Conservation (phyloP, 1,284 basidiomycete genomes). For the Meira miltonrushii region DNA sequence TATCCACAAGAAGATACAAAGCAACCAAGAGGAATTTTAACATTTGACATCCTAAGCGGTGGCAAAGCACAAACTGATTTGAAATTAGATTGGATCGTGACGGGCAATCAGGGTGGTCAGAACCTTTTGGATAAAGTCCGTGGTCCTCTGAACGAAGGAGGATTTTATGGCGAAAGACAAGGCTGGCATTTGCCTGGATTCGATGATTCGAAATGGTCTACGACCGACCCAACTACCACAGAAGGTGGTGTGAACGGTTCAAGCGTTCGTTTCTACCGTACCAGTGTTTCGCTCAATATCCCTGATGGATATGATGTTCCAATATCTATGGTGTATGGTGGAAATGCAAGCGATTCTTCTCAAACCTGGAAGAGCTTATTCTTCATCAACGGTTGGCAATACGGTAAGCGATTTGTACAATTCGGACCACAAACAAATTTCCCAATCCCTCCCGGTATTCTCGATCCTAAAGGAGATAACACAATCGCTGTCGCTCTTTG, state of each 20-base stretch:
- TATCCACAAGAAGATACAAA: slow-evolving; percentile 51
- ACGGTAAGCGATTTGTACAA: slow-evolving; percentile 15
- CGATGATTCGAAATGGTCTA: slow-evolving; percentile 62
- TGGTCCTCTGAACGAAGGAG: slow-evolving; percentile 72
- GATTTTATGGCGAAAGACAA: slow-evolving; percentile 67
- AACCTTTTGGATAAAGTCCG: slow-evolving; percentile 68
- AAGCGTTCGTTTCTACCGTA: slow-evolving; percentile 73
- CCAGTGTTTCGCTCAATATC: slow-evolving; percentile 62
- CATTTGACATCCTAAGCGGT: slow-evolving; percentile 58
- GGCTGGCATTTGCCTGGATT: slow-evolving; percentile 77
- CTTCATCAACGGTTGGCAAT: slow-evolving; percentile 32
- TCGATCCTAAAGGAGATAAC: slow-evolving; percentile 15
- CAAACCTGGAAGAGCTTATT: slow-evolving; percentile 11
- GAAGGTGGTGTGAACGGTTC: slow-evolving; percentile 50
- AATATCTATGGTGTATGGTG: slow-evolving; percentile 11
- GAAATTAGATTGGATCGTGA: slow-evolving; percentile 68
- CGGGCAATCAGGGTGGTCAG: slow-evolving; percentile 74
- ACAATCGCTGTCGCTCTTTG: slow-evolving; percentile 15
- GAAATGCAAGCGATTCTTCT: slow-evolving; percentile 16
- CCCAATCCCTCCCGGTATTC: slow-evolving; percentile 16
- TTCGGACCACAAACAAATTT: slow-evolving; percentile 17
- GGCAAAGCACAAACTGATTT: not conserved
- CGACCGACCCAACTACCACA: slow-evolving; percentile 55
- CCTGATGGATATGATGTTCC: slow-evolving; percentile 14
- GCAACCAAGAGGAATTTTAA: slow-evolving; percentile 67